These are phyloP conservation scores for Debaryomycetaceae sp. DNA, from an alignment of 1,139 yeast species.

Conservation along the genomic window DNA sequence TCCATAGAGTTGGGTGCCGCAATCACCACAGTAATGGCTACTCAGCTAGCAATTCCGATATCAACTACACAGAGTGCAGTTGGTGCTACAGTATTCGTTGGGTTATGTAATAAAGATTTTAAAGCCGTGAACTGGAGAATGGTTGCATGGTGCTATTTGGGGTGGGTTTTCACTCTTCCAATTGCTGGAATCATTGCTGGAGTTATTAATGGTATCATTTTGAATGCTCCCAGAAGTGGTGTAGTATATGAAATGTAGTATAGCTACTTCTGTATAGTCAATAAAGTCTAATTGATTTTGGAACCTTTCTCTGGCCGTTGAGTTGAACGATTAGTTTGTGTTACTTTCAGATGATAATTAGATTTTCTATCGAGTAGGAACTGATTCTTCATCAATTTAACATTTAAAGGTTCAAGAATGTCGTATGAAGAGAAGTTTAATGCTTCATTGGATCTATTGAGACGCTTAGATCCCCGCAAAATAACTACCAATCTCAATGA, in stretches of 20 bases:
- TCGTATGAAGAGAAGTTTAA: slow-evolving; percentile 65
- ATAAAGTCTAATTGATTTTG: neutral
- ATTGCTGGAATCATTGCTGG: slow-evolving; percentile 75
- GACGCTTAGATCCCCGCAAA: slow-evolving; percentile 79
- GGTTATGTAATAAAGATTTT: slow-evolving; percentile 63
- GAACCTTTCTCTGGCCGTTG: too few relatives aligned
- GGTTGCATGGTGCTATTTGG: slow-evolving; percentile 67
- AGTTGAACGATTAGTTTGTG: neutral
- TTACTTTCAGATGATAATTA: neutral
- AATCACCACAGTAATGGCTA: slow-evolving; percentile 70
- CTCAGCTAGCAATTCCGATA: slow-evolving; percentile 67
- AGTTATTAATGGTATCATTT: slow-evolving; percentile 57
- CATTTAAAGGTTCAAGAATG: slow-evolving; percentile 9
- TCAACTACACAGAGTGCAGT: slow-evolving; percentile 81
- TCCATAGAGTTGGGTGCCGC: slow-evolving; percentile 80
- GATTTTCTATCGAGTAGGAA: neutral
- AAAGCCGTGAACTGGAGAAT: slow-evolving; percentile 76
- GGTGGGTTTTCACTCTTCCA: slow-evolving; percentile 75
- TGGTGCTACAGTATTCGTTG: slow-evolving; percentile 76
- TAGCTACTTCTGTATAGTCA: neutral
- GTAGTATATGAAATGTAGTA: neutral
- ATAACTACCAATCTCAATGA: slow-evolving; percentile 60
- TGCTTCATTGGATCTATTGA: slow-evolving; percentile 81
- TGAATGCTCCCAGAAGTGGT: slow-evolving; percentile 52
- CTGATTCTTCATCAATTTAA: neutral